Evolutionary conservation across 1,284 basidiomycete species (phyloP).

Genomic region (Ustilago bromivora): DNA sequence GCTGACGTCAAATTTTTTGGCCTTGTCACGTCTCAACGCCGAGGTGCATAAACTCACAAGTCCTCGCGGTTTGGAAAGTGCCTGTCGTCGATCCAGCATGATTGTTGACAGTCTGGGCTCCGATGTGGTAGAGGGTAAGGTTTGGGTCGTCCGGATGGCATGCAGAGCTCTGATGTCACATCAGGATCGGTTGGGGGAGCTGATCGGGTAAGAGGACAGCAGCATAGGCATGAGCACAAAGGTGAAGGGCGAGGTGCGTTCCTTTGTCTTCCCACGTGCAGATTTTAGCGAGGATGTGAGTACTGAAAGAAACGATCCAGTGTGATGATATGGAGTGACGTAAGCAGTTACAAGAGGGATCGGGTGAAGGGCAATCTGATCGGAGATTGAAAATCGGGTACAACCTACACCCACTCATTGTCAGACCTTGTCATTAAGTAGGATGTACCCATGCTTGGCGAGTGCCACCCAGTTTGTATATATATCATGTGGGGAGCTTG

Average conservation of each 20-base stretch:
- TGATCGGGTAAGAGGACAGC: not conserved
- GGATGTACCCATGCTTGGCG: too few species aligned
- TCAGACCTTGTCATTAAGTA: too few species aligned
- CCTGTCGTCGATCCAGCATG: not conserved
- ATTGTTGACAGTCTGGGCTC: not conserved
- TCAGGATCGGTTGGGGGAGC: not conserved
- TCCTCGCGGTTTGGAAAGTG: not conserved
- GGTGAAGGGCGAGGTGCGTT: not conserved
- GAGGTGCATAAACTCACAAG: slow-evolving; percentile 5
- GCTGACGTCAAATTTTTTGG: not conserved
- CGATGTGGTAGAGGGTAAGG: too few species aligned
- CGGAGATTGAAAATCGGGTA: too few species aligned
- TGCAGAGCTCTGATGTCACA: not conserved
- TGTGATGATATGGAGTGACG: too few species aligned
- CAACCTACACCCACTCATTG: too few species aligned
- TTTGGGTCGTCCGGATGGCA: not conserved
- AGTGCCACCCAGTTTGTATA: too few species aligned
- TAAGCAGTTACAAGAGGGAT: too few species aligned
- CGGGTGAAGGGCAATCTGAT: too few species aligned
- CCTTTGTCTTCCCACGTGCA: slow-evolving; percentile 6
- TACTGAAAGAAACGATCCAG: too few species aligned
- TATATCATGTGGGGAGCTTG: too few species aligned
- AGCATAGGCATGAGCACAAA: not conserved
- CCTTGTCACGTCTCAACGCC: not conserved
- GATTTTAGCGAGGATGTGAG: not conserved